A percentile compares a stretch with the other conserved stretches of the same genome.
Evolutionary conservation across 306 rosid genomes (phyloP).

Genomic region (Vigna nakashimae): DNA sequence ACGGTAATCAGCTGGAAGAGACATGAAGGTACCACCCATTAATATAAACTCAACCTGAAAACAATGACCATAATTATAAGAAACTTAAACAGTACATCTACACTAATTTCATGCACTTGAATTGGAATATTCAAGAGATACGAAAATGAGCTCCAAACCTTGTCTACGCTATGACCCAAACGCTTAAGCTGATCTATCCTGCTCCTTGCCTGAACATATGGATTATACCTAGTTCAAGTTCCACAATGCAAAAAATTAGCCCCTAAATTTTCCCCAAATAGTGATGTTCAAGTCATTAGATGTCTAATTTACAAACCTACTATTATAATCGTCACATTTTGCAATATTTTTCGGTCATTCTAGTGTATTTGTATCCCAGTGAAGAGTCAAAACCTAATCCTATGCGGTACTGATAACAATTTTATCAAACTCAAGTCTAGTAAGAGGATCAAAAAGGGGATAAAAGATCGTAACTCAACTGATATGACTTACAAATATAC

Average conservation of each 20-base stretch:
- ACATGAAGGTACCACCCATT: conserved; percentile 99
- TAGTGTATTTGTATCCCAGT: neutral
- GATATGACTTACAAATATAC: too few relatives aligned
- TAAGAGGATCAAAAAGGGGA: too few relatives aligned
- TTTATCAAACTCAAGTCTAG: too few relatives aligned
- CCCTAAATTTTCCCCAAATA: neutral
- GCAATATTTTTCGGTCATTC: neutral
- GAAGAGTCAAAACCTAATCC: neutral
- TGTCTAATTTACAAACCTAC: neutral
- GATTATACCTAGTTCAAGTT: conserved; percentile 82
- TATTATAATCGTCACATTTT: neutral
- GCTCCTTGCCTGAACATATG: conserved; percentile 94
- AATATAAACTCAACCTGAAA: conserved; percentile 94
- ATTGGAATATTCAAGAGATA: conserved; percentile 16
- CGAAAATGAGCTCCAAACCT: conserved; percentile 59
- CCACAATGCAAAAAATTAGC: neutral
- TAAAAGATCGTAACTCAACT: too few relatives aligned
- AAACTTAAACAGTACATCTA: neutral
- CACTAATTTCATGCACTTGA: neutral
- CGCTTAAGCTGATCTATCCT: conserved; percentile 99
- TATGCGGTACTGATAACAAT: neutral
- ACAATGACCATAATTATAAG: conserved; percentile 43
- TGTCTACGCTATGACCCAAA: conserved; percentile 96
- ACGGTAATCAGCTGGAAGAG: conserved; percentile 90
- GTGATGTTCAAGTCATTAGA: neutral